phyloP scores from a whole-genome alignment of 257 asterid species.

The Apocynum venetum region DNA sequence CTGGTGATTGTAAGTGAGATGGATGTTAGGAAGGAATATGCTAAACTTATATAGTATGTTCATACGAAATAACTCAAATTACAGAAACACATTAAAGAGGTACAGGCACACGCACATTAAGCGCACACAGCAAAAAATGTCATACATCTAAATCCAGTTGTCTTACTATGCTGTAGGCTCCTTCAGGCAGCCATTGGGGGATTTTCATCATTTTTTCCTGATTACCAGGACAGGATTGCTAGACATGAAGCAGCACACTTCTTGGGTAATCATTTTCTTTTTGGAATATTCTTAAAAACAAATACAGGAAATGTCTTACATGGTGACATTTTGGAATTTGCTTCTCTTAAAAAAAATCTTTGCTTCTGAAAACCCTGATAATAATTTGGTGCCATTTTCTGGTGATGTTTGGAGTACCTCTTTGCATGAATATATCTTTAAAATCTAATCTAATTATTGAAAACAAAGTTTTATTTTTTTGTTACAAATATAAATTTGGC shows the following conservation, averaged over 20 bases:
- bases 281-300: slow-evolving; percentile 1
- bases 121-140: not conserved
- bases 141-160: slow-evolving; percentile 8
- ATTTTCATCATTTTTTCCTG: slow-evolving; percentile 81
- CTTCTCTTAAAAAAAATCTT: not conserved
- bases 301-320: not conserved
- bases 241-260: slow-evolving; percentile 98
- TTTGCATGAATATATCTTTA: not conserved
- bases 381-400: not conserved
- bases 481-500: not conserved
- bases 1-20: not conserved
- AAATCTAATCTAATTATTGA: not conserved
- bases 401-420: not conserved
- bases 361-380: not conserved
- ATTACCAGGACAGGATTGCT: slow-evolving; percentile 82
- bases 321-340: not conserved
- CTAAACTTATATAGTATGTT: not conserved
- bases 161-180: slow-evolving; percentile 43
- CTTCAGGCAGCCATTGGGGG: slow-evolving; percentile 95
- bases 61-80: not conserved
- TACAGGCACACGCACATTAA: not conserved
- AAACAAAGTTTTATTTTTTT: not conserved
- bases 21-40: not conserved
- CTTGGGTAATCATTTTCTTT: slow-evolving; percentile 50
- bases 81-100: not conserved